Evolutionary conservation across 148 eudicot species (phyloP), one percentile per base, ranked within the genome.

Genomic region (Rhododendron mucronatum): DNA sequence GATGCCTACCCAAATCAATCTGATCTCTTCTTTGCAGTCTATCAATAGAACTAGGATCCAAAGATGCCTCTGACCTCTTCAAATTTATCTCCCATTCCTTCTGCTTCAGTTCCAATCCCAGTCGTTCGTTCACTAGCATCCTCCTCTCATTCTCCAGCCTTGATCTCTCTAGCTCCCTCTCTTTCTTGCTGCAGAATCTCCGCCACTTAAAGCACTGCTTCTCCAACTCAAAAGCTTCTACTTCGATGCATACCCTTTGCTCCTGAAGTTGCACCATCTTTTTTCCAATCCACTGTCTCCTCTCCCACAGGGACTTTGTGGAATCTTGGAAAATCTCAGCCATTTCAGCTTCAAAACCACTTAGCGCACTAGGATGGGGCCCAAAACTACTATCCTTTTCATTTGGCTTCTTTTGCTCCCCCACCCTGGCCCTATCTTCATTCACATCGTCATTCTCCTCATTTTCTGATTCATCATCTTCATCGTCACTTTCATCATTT

Each of bases 131-230:
- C 90, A 89, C 93, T 37, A 94, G 86, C 61, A 85, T 85, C 92
- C 90, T 86, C 84, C 89, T 91, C 87, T 93, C 92, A 44, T 93
- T 93, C 87, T 92, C 95, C 84, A 93, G 83, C 88, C 89, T 92
- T 85, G 86, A 78, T 82, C 88, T 91, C 88, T 92, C 92, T 2
- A 94, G 82, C 80, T 94, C 97, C 80, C 88, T 82, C 45, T 93
- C 95, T 86, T 93, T 92, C 87, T 90, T 92, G 81, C 87, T 85
- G 83, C 95, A 90, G 76, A 91, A 93, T 65, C 92, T 89, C 78
- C 83, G 48, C 97, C 97, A 94, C 83, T 93, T 92, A 35, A 92
- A 90, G 53, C 78, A 87, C 53, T 89, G 91, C 85, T 88, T 90
- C 86, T 92, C 93, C 82, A 94, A 83, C 82, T 93, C 92, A 84